A percentile compares a stretch with the other conserved stretches of the same genome.
Evolutionary conservation across 495 filamentous ascomycete genomes (phyloP).

Genomic region (Hypomontagnella submonticulosa): DNA sequence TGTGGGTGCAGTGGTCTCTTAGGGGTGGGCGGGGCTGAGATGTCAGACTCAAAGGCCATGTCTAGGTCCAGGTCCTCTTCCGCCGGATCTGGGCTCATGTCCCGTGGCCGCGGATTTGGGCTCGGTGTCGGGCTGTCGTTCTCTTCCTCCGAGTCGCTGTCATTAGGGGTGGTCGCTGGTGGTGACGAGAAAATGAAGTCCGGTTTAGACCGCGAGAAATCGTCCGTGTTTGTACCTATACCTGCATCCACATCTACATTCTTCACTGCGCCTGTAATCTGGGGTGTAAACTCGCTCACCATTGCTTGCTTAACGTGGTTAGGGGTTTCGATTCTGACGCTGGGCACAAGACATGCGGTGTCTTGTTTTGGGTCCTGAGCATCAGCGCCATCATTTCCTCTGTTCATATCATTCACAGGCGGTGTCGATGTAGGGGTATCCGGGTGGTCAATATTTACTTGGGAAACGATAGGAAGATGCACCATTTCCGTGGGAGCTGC

Average conservation of each 20-base stretch:
- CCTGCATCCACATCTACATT: neutral
- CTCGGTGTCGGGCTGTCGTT: neutral
- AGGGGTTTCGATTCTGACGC: conserved; percentile 6
- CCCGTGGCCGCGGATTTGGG: neutral
- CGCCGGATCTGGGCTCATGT: conserved; percentile 31
- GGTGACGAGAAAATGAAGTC: conserved; percentile 44
- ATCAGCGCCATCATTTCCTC: neutral
- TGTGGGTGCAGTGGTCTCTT: conserved; percentile 11
- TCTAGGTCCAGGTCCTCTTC: conserved; percentile 7
- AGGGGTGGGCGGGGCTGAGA: conserved; percentile 5
- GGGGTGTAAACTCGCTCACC: neutral
- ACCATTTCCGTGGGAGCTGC: neutral
- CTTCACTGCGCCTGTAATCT: neutral
- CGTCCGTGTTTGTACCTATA: conserved; percentile 5
- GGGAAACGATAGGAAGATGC: neutral
- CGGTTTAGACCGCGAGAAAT: conserved; percentile 44
- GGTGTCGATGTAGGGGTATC: conserved; percentile 2
- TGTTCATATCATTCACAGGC: neutral
- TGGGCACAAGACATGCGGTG: too few species aligned
- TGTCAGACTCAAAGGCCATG: neutral
- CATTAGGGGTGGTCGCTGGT: conserved; percentile 18
- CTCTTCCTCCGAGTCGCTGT: conserved; percentile 11
- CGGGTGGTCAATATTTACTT: neutral
- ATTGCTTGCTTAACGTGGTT: neutral
- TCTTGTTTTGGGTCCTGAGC: neutral